Evolutionary conservation across 2,329 filamentous ascomycete species (phyloP).

Genomic region (Seiridium unicorne): DNA sequence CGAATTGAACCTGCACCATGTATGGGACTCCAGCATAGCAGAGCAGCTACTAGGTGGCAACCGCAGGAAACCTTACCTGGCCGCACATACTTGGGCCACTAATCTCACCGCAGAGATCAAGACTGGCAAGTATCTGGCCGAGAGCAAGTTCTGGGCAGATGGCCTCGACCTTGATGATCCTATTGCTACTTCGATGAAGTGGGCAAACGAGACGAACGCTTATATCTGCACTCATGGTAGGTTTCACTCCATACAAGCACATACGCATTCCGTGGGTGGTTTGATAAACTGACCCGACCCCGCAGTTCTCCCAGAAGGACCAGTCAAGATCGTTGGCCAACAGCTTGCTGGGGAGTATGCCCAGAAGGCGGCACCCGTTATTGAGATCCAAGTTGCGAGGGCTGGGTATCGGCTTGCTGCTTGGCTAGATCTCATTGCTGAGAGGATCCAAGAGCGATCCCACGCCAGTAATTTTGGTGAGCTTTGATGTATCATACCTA

Average conservation of each 20-base stretch:
- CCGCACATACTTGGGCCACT: slow-evolving; percentile 56
- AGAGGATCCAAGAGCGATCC: slow-evolving; percentile 23
- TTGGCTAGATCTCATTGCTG: slow-evolving; percentile 63
- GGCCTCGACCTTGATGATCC: slow-evolving; percentile 55
- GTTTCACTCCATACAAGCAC: slow-evolving; percentile 13
- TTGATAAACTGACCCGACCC: background rate
- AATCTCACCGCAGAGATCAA: slow-evolving; percentile 53
- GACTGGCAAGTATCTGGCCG: slow-evolving; percentile 50
- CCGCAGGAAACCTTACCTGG: slow-evolving; percentile 44
- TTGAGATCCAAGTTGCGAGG: slow-evolving; percentile 66
- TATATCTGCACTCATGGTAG: slow-evolving; percentile 61
- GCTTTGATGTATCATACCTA: slow-evolving; percentile 22
- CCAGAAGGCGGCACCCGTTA: slow-evolving; percentile 58
- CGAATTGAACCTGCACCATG: slow-evolving; percentile 65
- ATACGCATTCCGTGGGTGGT: background rate
- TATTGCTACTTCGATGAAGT: slow-evolving; percentile 55
- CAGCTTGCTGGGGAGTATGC: slow-evolving; percentile 66
- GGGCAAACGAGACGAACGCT: slow-evolving; percentile 63
- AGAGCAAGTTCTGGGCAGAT: slow-evolving; percentile 53
- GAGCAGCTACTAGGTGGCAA: slow-evolving; percentile 62
- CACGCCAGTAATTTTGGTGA: slow-evolving; percentile 20
- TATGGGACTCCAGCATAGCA: slow-evolving; percentile 71
- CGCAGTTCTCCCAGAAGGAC: slow-evolving; percentile 60
- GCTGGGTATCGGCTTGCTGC: slow-evolving; percentile 68
- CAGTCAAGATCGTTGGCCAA: slow-evolving; percentile 53